Base-by-base conservation (phyloP, 306 rosid genomes). In the Lablab purpureus region DNA sequence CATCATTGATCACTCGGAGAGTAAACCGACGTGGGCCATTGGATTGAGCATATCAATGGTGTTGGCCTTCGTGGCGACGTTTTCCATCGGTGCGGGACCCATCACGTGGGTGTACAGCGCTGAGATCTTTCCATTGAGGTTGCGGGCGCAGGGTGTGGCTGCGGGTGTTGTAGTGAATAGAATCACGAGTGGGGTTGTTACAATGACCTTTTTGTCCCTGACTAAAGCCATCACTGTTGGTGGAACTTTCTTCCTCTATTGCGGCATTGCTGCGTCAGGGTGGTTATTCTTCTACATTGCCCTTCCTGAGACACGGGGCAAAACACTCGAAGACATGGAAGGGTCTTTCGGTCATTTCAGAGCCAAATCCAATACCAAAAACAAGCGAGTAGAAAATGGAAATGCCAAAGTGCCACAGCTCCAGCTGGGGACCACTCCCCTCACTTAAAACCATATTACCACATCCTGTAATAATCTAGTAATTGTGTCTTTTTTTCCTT, bases 41-140 rank as follows among this genome's bases (percentile, higher is more conserved):
- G 95, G 78, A 22, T 71, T 91, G 27, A 71, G 85, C 72, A 64
- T 89, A 2, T 49, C 90, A 0, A 86, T 80, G 19, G 89, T 89
- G 3, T 27, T 92, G 10, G 23, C 81, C 1, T 84, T 60, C 73
- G 97, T 91, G 7, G 97, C 92, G 0, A 74, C 84, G 3, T 94
- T 91, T 72, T 92, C 98, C 0, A 90, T 94, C 0, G 98, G 98
- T 4, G 82, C 91, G 70, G 98, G 98, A 0, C 97, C 98, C 63
- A 89, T 92, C 56, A 67, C 93, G 0, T 86, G 88, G 91, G 97
- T 94, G 0, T 94, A 94, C 67, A 87, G 91, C 55, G 75, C 97
- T 0, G 97, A 94, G 84, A 79, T 90, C 0, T 90, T 94, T 12
- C 97, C 97, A 40, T 70, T 94, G 87, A 82, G 66, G 92, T 78